Base-by-base conservation (phyloP, 2,329 filamentous ascomycete species). In the Exophiala spinifera region DNA sequence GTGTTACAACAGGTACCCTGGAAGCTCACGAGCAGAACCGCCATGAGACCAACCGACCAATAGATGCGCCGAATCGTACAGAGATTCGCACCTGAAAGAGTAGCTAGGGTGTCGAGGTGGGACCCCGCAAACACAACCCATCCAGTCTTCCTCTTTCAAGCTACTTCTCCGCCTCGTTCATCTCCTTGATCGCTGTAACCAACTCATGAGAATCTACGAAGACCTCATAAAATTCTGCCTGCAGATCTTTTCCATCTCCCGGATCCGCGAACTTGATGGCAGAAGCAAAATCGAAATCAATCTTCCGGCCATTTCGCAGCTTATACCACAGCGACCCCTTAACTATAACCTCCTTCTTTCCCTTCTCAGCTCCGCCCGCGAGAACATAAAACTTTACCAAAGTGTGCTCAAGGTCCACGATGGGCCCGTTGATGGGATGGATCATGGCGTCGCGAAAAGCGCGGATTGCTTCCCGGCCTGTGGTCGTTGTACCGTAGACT, bases 291-390 rank as follows among this genome's bases (percentile, higher is more conserved):
- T 59, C 56, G 19, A 36, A 28, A 43, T 55, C 48, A 15, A 59
- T 44, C 33, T 45, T 55, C 21, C 56, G 48, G 10, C 56, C 56
- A 46, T 59, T 59, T 34, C 34, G 46, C 52, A 59, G 21, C 49
- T 55, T 47, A 46, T 59, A 59, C 56, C 56, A 59, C 28, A 59
- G n/a, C 15, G 52, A 55, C 11, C 56, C 56, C n/a, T 55, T 59
- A 8, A 59, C 52, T 19, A 59, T 46, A 13, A 59, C 44, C 25
- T 59, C 56, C 45, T 59, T 52, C 19, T 43, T 51, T 19, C 49
- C 56, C 13, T 43, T 25, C 7, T 25, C 49, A 25, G 45, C 19
- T 15, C 56, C 56, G 21, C 52, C 56, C 14, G 56, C 56, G 15
- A 59, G 39, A 13, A 55, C 52, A 33, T 49, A 59, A 37, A 36